Evolutionary conservation across 2,329 filamentous ascomycete species (phyloP), one percentile per base, ranked within the genome.

Genomic region (Aspergillus fischeri): DNA sequence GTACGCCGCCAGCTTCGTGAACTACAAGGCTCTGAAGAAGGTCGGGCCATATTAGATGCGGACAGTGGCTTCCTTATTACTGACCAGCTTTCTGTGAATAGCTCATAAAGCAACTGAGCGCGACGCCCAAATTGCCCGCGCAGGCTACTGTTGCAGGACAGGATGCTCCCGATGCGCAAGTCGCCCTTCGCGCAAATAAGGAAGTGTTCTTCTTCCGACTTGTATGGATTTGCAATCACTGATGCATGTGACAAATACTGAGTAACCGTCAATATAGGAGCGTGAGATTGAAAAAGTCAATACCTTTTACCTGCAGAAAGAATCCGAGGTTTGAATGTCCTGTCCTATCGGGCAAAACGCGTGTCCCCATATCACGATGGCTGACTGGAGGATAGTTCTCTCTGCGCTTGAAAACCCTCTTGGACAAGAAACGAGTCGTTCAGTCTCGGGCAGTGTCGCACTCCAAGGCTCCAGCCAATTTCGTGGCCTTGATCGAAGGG

Each of bases 21-120:
- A 99, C 78, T 99, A 99, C 82, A 99, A 99, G 80, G 92, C 92
- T 59, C 82, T 99, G 67, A 99, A 99, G 78, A 97, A 97, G 91
- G 94, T 96, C 53, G 5, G 63, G 53, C 32, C 32, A 7, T 24
- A 17, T 20, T 29, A 11, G n/a, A 35, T 11, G 21, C 21, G 28
- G 41, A n/a, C 24, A 4, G 29, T 35, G 29, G 7, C 24, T 11
- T 32, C 52, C 17, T 10, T 28, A 28, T 28, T 24, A n/a, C 17
- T 51, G 58, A 59, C 68, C 69, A 65, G 65, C 63, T 63, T 71
- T 76, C 63, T 45, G 55, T 57, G 65, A 20, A 69, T 77, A 97
- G 93, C 90, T 97, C 78, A 99, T 97, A 81, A 97, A 97, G 77
- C 94, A 94, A 78, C 86, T 97, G 67, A 96, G 92, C 70, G 91